A percentile compares a stretch with the other conserved stretches of the same genome.
Conservation (phyloP, 768 basidiomycete genomes). For the Auricularia cornea region DNA sequence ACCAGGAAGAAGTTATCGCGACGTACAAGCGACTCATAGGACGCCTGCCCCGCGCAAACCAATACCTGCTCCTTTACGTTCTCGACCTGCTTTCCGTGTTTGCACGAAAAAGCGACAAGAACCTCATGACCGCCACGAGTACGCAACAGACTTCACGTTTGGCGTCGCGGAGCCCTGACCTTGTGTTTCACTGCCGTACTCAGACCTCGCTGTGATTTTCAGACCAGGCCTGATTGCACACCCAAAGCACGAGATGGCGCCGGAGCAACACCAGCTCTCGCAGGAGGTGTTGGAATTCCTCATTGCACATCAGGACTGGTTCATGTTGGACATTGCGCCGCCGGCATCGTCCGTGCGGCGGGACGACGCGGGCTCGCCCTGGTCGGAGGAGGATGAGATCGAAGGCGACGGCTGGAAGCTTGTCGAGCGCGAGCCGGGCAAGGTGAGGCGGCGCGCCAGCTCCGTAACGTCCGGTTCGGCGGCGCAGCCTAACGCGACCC, state of each 20-base stretch:
- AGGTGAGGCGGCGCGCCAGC: background rate
- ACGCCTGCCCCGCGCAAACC: slow-evolving; percentile 78
- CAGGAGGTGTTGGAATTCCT: slow-evolving; percentile 91
- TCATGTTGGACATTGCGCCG: slow-evolving; percentile 79
- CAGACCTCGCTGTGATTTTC: slow-evolving; percentile 96
- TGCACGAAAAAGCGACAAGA: slow-evolving; percentile 81
- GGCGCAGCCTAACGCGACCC: background rate
- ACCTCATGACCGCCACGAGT: slow-evolving; percentile 95
- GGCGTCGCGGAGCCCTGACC: background rate
- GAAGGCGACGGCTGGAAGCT: slow-evolving; percentile 9
- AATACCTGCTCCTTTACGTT: slow-evolving; percentile 95
- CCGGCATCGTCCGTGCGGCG: slow-evolving; percentile 33
- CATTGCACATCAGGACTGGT: slow-evolving; percentile 94
- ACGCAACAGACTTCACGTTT: slow-evolving; percentile 23
- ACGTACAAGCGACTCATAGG: slow-evolving; percentile 81
- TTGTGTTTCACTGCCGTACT: no score
- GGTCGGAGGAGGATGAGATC: slow-evolving; percentile 6
- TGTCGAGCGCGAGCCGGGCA: slow-evolving; percentile 5
- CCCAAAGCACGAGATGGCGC: slow-evolving; percentile 77
- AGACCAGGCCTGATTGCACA: slow-evolving; percentile 91
- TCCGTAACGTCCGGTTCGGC: background rate
- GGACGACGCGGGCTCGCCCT: slow-evolving; percentile 1
- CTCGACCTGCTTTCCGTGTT: slow-evolving; percentile 94
- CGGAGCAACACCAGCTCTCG: slow-evolving; percentile 76
- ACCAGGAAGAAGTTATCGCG: slow-evolving; percentile 62